Conservation (phyloP, 805 yeast species). For the Jamesozyma spencerorum region DNA sequence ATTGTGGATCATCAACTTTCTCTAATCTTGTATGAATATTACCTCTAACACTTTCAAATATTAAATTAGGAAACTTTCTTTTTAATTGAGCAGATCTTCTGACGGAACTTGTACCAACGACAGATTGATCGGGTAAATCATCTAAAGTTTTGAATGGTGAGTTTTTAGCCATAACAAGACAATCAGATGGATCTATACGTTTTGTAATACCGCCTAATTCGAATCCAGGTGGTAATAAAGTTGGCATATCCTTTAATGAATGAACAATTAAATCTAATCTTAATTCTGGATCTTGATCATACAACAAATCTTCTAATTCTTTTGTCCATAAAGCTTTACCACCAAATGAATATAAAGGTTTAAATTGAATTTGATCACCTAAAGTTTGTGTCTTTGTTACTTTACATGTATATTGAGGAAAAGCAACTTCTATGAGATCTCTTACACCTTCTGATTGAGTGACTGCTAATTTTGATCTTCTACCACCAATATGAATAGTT, state of each 20-base stretch:
- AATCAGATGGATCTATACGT: slow-evolving; percentile 92
- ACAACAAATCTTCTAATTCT: slow-evolving; percentile 74
- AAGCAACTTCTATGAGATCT: slow-evolving; percentile 43
- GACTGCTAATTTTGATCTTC: slow-evolving; percentile 82
- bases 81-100: slow-evolving; percentile 87
- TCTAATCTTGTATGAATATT: slow-evolving; percentile 67
- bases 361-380: slow-evolving; percentile 80
- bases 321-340: slow-evolving; percentile 96
- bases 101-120: slow-evolving; percentile 91
- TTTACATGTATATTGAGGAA: slow-evolving; percentile 62
- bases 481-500: slow-evolving; percentile 60
- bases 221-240: slow-evolving; percentile 80
- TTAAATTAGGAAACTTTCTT: slow-evolving; percentile 65
- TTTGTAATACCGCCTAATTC: slow-evolving; percentile 78
- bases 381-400: slow-evolving; percentile 74
- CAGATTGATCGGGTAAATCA: slow-evolving; percentile 76
- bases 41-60: slow-evolving; percentile 82
- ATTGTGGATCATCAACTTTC: slow-evolving; percentile 66
- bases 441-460: slow-evolving; percentile 74
- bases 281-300: slow-evolving; percentile 52
- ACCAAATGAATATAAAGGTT: slow-evolving; percentile 88
- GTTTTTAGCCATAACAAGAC: slow-evolving; percentile 62
- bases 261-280: slow-evolving; percentile 85
- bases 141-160: slow-evolving; percentile 53
- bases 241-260: slow-evolving; percentile 88